Base-by-base conservation (phyloP, 306 rosid species). In the Rosa lucieae region DNA sequence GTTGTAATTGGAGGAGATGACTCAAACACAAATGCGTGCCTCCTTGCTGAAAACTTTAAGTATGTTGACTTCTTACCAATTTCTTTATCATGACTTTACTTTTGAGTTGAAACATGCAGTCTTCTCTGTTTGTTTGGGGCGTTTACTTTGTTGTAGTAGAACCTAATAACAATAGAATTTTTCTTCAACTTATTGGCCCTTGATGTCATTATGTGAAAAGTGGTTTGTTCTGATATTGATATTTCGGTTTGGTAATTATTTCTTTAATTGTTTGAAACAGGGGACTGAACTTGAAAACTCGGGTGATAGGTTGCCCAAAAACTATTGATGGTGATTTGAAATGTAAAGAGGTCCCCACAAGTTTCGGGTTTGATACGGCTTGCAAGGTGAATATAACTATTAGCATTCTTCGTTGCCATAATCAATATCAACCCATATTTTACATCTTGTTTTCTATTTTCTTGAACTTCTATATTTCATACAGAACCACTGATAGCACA, bases 1-100 rank as follows among this genome's bases (percentile, higher is more conserved):
- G 86, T 96, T 89, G 99, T 96, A 72, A 96, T 96, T 82, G 99
- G 99, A 66, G 99, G 99, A 49, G 99, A 96, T 85, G 98, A 96
- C 89, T 96, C 99, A 9, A 96, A 96, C 86, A 96, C 99, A 84
- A 96, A 96, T 82, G 99, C 99, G 39, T 93, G 99, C 80, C 98
- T 96, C 81, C 99, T 96, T 78, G 99, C 96, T 48, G 99, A 96
- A 81, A 87, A 96, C 87, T 96, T 96, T 93, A 93, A 94, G 99
- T 96, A 71, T 78, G 79, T 53, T 37, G 21, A 39, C 13, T 15
- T 67, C 71, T 44, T 29, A 46, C 5, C 8, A 47, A 10, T 18
- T 12, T 68, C 49, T 75, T 70, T 49, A 47, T 52, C 77, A 37
- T 58, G 5, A 46, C 53, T 44, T 7, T 59, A 32, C 74, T 58